Percentiles rank a stretch among this genome's conserved stretches.
These are phyloP conservation scores for Eucalyptus tenuipes DNA, from an alignment of 345 rosid species.

Conservation along the genomic window DNA sequence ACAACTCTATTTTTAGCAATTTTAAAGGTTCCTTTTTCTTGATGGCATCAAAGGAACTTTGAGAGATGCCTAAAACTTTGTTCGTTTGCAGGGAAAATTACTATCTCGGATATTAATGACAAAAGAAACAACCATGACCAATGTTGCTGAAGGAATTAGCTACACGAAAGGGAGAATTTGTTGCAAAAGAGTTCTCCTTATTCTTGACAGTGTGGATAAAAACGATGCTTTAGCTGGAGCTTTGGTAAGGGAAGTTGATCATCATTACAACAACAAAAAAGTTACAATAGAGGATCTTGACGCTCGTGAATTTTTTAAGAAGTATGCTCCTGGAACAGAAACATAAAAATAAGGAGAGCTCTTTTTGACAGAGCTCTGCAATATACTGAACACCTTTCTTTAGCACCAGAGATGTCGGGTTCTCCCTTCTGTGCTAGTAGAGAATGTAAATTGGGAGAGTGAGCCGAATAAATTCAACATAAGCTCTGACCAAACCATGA, in stretches of 20 bases:
- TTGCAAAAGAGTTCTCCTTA: background rate
- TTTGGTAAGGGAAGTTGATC: background rate
- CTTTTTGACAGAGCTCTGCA: background rate
- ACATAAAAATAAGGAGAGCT: background rate
- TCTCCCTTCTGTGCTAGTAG: background rate
- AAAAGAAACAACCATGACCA: background rate
- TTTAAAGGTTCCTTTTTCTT: background rate
- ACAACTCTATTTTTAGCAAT: background rate
- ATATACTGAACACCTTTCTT: background rate
- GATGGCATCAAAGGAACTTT: background rate
- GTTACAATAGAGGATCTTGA: background rate
- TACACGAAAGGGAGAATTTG: background rate
- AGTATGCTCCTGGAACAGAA: background rate
- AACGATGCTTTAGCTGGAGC: background rate
- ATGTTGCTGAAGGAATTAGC: background rate
- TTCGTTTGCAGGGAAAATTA: background rate
- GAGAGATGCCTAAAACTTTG: background rate
- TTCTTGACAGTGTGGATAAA: background rate
- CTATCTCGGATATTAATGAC: background rate
- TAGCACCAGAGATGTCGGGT: background rate
- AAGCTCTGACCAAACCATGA: background rate
- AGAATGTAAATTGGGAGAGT: background rate
- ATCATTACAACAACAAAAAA: background rate
- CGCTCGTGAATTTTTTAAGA: background rate
- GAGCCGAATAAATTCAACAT: background rate